Evolutionary conservation across 371 early-diverging fungal species (phyloP), one percentile per base, ranked within the genome.

Genomic region (Batrachochytrium dendrobatidis): DNA sequence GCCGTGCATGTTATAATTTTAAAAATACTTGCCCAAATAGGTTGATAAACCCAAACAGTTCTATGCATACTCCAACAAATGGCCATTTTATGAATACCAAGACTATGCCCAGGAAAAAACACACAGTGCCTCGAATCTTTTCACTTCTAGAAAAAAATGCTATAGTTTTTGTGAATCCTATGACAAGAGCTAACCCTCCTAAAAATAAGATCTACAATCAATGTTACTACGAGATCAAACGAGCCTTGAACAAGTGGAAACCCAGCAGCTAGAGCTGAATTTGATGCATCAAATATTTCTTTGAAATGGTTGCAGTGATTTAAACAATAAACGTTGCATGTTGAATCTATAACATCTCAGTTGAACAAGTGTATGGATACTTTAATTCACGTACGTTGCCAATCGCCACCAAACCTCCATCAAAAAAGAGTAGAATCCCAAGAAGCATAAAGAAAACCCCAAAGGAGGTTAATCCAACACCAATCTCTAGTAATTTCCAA

Each of bases 341-440:
- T 51, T 44, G 35, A 66, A n/a, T n/a, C n/a, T n/a, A n/a, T n/a
- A n/a, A n/a, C n/a, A n/a, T n/a, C n/a, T n/a, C n/a, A n/a, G n/a
- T n/a, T n/a, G n/a, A n/a, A n/a, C n/a, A n/a, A n/a, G n/a, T n/a
- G n/a, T n/a, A n/a, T n/a, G n/a, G n/a, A n/a, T n/a, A n/a, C n/a
- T n/a, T n/a, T n/a, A n/a, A n/a, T n/a, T n/a, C n/a, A n/a, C 79
- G 71, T 84, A 94, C 92, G 70, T 97, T 95, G 65, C 98, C 98
- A 56, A 97, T 93, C 24, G 94, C 95, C 58, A 97, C 77, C 39
- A 97, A 74, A 10, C 96, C 98, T 8, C 87, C 87, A 69, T 97
- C 96, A 76, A 97, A 95, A 67, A 97, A 83, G 65, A 94, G 71
- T 61, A 94, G 56, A 28, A 95, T 86, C 34, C 98, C 98, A 62